These are phyloP conservation scores for Nemania diffusa DNA, from an alignment of 2,329 filamentous ascomycete species.

Conservation along the genomic window DNA sequence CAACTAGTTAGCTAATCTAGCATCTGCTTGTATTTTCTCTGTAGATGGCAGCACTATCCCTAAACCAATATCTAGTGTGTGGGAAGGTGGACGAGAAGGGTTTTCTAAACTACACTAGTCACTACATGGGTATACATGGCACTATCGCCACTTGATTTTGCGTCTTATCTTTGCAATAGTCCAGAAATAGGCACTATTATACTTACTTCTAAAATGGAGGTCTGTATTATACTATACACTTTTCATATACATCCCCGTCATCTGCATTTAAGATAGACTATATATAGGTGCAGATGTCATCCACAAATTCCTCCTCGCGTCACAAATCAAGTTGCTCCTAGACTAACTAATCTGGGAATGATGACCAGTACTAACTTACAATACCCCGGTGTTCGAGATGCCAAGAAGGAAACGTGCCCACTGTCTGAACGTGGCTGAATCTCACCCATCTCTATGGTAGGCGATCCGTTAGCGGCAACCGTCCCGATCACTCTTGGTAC, in stretches of 20 bases:
- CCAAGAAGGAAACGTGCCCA: constrained; percentile 12
- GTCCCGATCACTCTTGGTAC: constrained; percentile 2
- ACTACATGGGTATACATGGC: not conserved
- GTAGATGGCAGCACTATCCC: not conserved
- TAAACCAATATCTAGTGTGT: not conserved
- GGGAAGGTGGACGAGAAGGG: not conserved
- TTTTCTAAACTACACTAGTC: constrained; percentile 5
- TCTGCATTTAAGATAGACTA: not conserved
- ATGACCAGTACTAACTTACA: not conserved
- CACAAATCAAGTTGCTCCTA: not conserved
- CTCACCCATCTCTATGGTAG: constrained; percentile 18
- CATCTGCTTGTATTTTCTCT: not conserved
- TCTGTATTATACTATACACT: not conserved
- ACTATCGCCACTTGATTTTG: constrained; percentile 18
- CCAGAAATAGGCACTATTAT: not conserved
- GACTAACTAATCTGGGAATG: constrained; percentile 12
- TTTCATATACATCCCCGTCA: not conserved
- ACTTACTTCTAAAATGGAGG: not conserved
- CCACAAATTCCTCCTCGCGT: not conserved
- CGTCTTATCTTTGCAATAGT: constrained; percentile 26
- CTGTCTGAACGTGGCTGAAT: constrained; percentile 9
- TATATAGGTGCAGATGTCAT: constrained; percentile 4
- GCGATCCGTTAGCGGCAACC: constrained; percentile 23
- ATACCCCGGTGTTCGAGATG: not conserved
- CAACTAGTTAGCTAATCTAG: not conserved